Conservation (phyloP, 108 stramenopile genomes). For the Hondaea fermentalgiana region DNA sequence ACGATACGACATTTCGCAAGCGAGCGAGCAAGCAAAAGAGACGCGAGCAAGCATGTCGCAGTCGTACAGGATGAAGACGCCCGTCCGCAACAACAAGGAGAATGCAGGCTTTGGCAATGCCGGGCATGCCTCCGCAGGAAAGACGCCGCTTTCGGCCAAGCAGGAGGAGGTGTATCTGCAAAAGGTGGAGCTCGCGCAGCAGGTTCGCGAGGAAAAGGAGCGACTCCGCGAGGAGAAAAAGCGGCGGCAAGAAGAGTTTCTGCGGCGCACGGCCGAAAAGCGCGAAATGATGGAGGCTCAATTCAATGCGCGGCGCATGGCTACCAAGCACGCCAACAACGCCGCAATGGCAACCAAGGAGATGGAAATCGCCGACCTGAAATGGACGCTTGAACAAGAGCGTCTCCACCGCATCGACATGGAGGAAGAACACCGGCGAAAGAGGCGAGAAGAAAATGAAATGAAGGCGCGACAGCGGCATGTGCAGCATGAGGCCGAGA, state of each 20-base stretch:
- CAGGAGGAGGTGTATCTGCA: background rate
- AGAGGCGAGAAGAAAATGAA: background rate
- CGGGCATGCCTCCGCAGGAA: background rate
- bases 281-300: background rate
- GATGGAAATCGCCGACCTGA: background rate
- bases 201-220: background rate
- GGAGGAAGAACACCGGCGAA: background rate
- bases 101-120: background rate
- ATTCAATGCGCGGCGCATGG: background rate
- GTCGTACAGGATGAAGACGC: background rate
- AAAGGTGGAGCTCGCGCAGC: background rate
- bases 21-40: too few relatives aligned
- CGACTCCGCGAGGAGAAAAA: constrained; percentile 4
- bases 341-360: background rate
- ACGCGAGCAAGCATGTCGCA: background rate
- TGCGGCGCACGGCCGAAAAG: background rate
- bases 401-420: background rate
- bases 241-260: background rate
- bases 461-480: background rate
- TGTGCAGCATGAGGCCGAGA: background rate
- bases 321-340: background rate
- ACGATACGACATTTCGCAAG: too few relatives aligned
- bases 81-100: background rate
- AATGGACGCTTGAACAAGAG: background rate
- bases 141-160: background rate